A percentile compares a stretch with the other conserved stretches of the same genome.
These are phyloP conservation scores for Yamadazyma diospyri DNA, from an alignment of 1,139 yeast species.

Conservation along the genomic window DNA sequence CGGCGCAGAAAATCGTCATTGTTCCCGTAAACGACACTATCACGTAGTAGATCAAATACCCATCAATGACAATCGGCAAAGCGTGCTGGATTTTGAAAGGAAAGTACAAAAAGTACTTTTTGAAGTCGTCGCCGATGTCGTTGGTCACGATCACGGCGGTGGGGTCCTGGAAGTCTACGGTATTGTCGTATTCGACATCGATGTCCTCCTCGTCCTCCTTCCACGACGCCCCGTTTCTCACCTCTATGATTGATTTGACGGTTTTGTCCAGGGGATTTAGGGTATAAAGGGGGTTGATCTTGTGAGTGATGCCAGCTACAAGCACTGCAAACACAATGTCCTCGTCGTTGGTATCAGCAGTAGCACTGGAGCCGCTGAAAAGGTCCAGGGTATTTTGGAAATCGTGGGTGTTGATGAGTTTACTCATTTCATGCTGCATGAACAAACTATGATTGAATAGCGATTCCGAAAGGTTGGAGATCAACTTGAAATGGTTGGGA, in stretches of 20 bases:
- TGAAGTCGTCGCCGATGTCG: conserved; percentile 12
- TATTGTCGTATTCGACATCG: conserved; percentile 24
- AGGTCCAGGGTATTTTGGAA: conserved; percentile 12
- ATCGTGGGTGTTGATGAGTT: conserved; percentile 15
- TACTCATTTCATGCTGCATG: conserved; percentile 30
- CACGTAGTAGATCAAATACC: conserved; percentile 37
- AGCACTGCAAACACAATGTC: conserved; percentile 38
- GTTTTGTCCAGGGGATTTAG: conserved; percentile 7
- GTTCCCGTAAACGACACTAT: conserved; percentile 72
- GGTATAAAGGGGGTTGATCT: conserved; percentile 9
- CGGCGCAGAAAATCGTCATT: conserved; percentile 64
- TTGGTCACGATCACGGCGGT: conserved; percentile 37
- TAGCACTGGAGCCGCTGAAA: conserved; percentile 16
- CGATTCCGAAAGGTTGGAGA: conserved; percentile 35
- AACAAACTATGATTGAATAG: conserved; percentile 35
- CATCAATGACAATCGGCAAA: conserved; percentile 29
- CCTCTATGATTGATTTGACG: conserved; percentile 29
- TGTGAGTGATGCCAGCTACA: conserved; percentile 25
- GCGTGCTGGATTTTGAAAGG: conserved; percentile 44
- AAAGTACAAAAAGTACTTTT: conserved; percentile 32
- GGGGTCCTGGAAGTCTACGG: conserved; percentile 44
- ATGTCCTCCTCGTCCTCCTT: conserved; percentile 25
- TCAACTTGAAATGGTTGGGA: conserved; percentile 34
- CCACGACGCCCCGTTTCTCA: conserved; percentile 46
- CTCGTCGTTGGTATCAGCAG: conserved; percentile 30